phyloP scores from a whole-genome alignment of 257 asterid species.

The Voacanga thouarsii region DNA sequence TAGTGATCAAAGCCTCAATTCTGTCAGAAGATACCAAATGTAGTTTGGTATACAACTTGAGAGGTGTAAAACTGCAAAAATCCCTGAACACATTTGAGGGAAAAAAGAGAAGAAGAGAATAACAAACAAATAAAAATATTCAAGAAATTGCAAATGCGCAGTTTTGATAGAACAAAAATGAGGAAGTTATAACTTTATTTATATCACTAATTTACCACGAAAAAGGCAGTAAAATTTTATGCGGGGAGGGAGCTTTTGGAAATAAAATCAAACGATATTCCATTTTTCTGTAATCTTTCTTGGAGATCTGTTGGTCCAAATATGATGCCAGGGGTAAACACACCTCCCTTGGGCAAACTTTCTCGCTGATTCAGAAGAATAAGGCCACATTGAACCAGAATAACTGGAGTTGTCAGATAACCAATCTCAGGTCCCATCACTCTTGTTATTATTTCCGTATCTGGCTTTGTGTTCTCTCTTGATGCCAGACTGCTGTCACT shows the following conservation, averaged over 20 bases:
- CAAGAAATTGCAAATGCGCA: background rate
- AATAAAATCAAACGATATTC: conserved; percentile 72
- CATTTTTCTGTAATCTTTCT: conserved; percentile 65
- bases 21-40: background rate
- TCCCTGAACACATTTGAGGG: background rate
- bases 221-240: background rate
- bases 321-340: conserved; percentile 79
- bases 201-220: background rate
- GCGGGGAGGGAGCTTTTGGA: conserved; percentile 42
- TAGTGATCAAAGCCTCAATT: background rate
- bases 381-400: conserved; percentile 74
- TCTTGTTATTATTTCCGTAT: conserved; percentile 73
- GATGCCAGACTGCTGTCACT: conserved; percentile 45
- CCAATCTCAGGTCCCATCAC: conserved; percentile 96
- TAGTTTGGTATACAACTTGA: background rate
- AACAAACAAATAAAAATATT: background rate
- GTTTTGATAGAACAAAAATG: background rate
- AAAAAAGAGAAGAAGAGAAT: too few species aligned
- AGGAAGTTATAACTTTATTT: background rate
- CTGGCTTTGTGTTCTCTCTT: conserved; percentile 47
- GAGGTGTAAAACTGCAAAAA: background rate
- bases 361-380: conserved; percentile 49
- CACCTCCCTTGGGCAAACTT: conserved; percentile 80
- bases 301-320: conserved; percentile 78
- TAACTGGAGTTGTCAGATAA: conserved; percentile 72